Evolutionary conservation across 352 stramenopile genomes (phyloP), one percentile per base, ranked within the genome.

Genomic region (Pythium diclinum): DNA sequence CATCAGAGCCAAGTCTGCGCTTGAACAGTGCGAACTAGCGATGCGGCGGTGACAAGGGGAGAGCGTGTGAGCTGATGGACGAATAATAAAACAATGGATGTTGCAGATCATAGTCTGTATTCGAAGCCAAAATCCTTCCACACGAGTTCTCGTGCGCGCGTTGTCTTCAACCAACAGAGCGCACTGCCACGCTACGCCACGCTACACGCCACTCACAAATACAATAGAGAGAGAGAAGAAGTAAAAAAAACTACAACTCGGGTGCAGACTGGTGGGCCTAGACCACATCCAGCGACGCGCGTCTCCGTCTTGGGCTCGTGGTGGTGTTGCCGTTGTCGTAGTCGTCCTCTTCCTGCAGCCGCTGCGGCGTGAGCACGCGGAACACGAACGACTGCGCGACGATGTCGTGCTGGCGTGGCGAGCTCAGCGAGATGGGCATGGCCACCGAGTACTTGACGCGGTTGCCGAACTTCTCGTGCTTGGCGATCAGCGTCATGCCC

Each of bases 341-440:
- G 19, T 64, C 58, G 6, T 61, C 63, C 49, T 59, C 56, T 21
- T 89, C 83, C 34, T 87, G 77, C 13, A 81, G 53, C 25, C 83
- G 85, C 72, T 95, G 87, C 9, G 87, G 87, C 19, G 84, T 93
- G 17, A 83, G 78, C 59, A 92, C 87, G 54, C 86, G 84, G 74
- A 95, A 95, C 42, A 95, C 80, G 48, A 95, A 95, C 57, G 87
- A 95, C 73, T 95, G 87, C 28, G 87, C 87, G 47, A 95, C 87
- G 62, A 95, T 95, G 66, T 93, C 85, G 64, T 93, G 83, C 67
- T 95, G 84, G 11, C 84, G 83, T 17, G 85, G 84, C 46, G 76
- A 89, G 82, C 87, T 93, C 56, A 95, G 74, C 44, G 80, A 92
- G 69, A 95, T 89, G 30, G 87, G 87, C 87, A 95, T 92, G 8